These are phyloP conservation scores for Globisporangium splendens DNA, from an alignment of 352 stramenopile genomes.

Conservation along the genomic window DNA sequence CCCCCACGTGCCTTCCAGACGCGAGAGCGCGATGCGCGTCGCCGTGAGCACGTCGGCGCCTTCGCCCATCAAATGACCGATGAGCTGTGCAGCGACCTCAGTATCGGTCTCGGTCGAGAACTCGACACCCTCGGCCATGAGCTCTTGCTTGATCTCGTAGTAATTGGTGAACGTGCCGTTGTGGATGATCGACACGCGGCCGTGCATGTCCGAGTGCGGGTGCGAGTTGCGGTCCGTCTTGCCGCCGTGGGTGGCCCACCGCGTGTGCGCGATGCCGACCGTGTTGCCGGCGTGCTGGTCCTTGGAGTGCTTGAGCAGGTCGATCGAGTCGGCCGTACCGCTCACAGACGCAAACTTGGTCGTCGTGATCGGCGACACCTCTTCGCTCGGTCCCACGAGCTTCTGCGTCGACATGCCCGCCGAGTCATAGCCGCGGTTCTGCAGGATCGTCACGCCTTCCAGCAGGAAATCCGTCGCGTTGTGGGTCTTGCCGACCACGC, in stretches of 20 bases:
- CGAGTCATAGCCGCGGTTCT: constrained; percentile 97
- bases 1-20: constrained; percentile 96
- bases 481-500: constrained; percentile 63
- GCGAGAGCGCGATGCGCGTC: constrained; percentile 86
- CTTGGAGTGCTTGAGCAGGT: constrained; percentile 82
- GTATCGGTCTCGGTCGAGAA: constrained; percentile 98
- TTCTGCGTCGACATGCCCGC: constrained; percentile 95
- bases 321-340: constrained; percentile 92
- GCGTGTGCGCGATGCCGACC: constrained; percentile 98
- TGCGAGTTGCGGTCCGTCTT: constrained; percentile 99
- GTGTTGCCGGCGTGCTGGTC: constrained; percentile 81
- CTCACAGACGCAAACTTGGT: constrained; percentile 93
- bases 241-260: constrained; percentile 97
- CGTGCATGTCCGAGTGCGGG: constrained; percentile 93
- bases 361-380: constrained; percentile 60
- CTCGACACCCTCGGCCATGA: constrained; percentile 81
- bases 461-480: constrained; percentile 80
- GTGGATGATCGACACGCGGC: constrained; percentile 95
- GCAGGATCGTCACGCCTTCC: constrained; percentile 86
- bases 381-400: constrained; percentile 24
- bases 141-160: constrained; percentile 87
- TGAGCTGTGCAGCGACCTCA: constrained; percentile 97
- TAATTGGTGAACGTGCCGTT: constrained; percentile 99
- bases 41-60: constrained; percentile 81
- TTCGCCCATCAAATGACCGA: constrained; percentile 90